Conservation (phyloP, 192 early-diverging fungal species). For the Entomortierella lignicola region DNA sequence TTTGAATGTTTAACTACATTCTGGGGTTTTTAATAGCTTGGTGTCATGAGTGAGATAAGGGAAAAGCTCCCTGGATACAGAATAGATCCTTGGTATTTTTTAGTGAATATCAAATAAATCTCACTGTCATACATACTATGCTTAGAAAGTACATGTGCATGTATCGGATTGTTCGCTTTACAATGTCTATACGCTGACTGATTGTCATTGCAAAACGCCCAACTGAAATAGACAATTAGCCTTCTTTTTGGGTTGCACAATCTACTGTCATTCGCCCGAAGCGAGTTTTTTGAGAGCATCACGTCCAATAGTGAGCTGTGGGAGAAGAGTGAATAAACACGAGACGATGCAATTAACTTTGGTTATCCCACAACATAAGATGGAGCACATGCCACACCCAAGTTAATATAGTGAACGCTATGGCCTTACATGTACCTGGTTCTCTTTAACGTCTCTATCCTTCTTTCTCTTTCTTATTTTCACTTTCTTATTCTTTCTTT, state of each 20-base stretch:
- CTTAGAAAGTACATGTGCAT: too few species aligned
- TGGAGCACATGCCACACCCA: background rate
- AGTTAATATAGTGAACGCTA: background rate
- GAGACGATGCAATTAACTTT: background rate
- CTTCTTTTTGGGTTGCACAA: background rate
- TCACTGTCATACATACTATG: too few species aligned
- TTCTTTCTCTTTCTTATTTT: background rate
- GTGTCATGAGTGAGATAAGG: too few species aligned
- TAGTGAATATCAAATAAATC: too few species aligned
- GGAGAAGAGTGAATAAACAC: background rate
- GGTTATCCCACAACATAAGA: background rate
- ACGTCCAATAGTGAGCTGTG: background rate
- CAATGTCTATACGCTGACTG: too few species aligned
- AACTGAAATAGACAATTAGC: too few species aligned
- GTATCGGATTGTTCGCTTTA: too few species aligned
- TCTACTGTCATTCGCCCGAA: background rate
- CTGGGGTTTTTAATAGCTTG: too few species aligned
- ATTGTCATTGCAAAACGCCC: too few species aligned
- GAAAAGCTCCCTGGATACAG: too few species aligned
- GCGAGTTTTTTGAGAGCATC: slow-evolving; percentile 1
- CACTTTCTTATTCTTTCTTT: background rate
- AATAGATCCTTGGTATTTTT: too few species aligned
- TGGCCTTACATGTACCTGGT: background rate
- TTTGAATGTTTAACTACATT: too few species aligned
- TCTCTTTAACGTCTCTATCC: background rate